Evolutionary conservation across 2,329 filamentous ascomycete species (phyloP).

Genomic region (Daldinia sp.): DNA sequence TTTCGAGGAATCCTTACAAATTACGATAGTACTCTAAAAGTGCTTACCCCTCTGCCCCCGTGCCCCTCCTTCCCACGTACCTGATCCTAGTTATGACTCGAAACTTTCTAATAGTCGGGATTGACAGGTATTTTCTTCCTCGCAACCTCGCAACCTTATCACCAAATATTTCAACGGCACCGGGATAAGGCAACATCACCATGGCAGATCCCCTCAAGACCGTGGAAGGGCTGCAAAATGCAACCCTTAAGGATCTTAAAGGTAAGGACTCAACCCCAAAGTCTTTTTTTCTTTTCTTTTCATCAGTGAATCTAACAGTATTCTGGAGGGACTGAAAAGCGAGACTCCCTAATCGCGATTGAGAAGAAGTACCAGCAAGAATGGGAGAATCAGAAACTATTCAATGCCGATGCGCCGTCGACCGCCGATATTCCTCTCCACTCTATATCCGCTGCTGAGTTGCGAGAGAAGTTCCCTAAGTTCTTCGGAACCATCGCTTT

Average conservation of each 20-base stretch:
- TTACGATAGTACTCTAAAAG: background rate
- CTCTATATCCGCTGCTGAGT: slow-evolving; percentile 77
- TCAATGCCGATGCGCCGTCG: slow-evolving; percentile 87
- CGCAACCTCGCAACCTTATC: slow-evolving; percentile 1
- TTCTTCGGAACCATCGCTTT: slow-evolving; percentile 78
- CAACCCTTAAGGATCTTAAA: slow-evolving; percentile 43
- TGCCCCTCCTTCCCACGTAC: slow-evolving; percentile 16
- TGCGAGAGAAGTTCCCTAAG: slow-evolving; percentile 86
- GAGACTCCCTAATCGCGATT: slow-evolving; percentile 81
- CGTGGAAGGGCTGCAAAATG: slow-evolving; percentile 38
- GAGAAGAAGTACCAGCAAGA: slow-evolving; percentile 93
- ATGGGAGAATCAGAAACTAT: slow-evolving; percentile 83
- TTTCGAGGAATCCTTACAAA: background rate
- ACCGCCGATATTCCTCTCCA: slow-evolving; percentile 80
- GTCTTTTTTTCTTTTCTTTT: background rate
- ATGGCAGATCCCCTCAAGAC: slow-evolving; percentile 41
- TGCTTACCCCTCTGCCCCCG: slow-evolving; percentile 21
- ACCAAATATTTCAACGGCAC: background rate
- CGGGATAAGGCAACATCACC: slow-evolving; percentile 14
- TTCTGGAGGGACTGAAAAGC: slow-evolving; percentile 78
- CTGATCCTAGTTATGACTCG: slow-evolving; percentile 19
- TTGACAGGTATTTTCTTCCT: slow-evolving; percentile 13
- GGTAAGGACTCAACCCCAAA: slow-evolving; percentile 17
- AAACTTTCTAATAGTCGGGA: slow-evolving; percentile 10
- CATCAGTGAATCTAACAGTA: slow-evolving; percentile 13